Evolutionary conservation across 768 basidiomycete species (phyloP).

Genomic region (Cystobasidiopsis lactophilus): DNA sequence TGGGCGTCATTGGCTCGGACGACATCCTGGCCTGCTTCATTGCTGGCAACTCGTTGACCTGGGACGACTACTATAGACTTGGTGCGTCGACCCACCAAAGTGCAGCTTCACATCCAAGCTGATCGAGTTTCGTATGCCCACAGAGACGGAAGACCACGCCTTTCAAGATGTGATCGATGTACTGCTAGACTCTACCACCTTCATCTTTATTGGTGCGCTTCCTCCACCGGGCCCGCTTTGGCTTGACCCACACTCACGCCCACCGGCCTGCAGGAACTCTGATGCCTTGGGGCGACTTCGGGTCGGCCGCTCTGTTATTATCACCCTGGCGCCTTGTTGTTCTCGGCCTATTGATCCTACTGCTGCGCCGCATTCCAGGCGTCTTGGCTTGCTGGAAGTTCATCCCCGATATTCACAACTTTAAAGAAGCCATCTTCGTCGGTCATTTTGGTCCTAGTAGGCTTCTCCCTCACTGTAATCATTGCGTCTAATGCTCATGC

Average conservation of each 20-base stretch:
- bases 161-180: constrained; percentile 23
- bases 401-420: constrained; percentile 23
- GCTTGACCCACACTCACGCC: too few relatives aligned
- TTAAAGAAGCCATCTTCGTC: constrained; percentile 23
- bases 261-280: too few relatives aligned
- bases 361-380: constrained; percentile 26
- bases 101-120: background rate
- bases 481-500: background rate
- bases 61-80: constrained; percentile 23
- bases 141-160: constrained; percentile 24
- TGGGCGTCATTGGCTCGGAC: constrained; percentile 27
- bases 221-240: too few relatives aligned
- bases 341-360: constrained; percentile 24
- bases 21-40: constrained; percentile 27
- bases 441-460: constrained; percentile 25
- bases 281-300: constrained; percentile 19
- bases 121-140: constrained; percentile 13
- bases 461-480: constrained; percentile 1
- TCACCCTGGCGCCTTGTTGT: constrained; percentile 26
- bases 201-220: constrained; percentile 26
- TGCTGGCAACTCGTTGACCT: constrained; percentile 20
- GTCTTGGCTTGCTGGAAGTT: constrained; percentile 21
- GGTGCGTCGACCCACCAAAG: too few relatives aligned
- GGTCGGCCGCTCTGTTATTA: constrained; percentile 10
- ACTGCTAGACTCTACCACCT: constrained; percentile 19